These are phyloP conservation scores for Phytophthora pini DNA, from an alignment of 352 stramenopile species.

Conservation along the genomic window DNA sequence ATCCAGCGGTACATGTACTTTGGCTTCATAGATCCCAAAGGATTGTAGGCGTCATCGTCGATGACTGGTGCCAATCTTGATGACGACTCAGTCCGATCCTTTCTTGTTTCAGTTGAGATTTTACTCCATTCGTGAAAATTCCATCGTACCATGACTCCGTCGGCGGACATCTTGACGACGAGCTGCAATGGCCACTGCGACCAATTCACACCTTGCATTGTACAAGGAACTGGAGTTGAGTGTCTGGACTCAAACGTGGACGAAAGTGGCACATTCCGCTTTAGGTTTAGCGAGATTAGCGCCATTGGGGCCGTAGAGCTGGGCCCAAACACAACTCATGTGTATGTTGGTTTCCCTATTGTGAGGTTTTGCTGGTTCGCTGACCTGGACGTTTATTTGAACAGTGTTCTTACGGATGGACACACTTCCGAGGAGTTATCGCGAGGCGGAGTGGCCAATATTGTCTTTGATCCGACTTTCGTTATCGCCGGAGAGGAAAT, in stretches of 20 bases:
- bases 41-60: slow-evolving; percentile 1
- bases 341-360: slow-evolving; percentile 7
- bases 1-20: slow-evolving; percentile 4
- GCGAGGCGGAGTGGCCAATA: background rate
- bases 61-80: slow-evolving; percentile 1
- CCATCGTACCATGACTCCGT: no score
- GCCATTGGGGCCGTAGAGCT: slow-evolving; percentile 4
- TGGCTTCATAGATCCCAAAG: slow-evolving; percentile 10
- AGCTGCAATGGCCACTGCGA: slow-evolving; percentile 7
- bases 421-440: background rate
- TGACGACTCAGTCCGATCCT: no score
- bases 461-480: slow-evolving; percentile 2
- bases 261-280: background rate
- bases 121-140: background rate
- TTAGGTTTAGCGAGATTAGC: background rate
- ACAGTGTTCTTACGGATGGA: background rate
- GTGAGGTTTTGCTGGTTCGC: background rate
- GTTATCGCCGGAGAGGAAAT: background rate
- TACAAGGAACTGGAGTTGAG: background rate
- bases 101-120: no score
- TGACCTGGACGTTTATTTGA: background rate
- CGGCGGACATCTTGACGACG: background rate
- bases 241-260: background rate
- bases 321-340: background rate
- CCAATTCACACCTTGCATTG: slow-evolving; percentile 8